These are phyloP conservation scores for Saxophila tyrrhenica DNA, from an alignment of 495 filamentous ascomycete species.

Conservation along the genomic window DNA sequence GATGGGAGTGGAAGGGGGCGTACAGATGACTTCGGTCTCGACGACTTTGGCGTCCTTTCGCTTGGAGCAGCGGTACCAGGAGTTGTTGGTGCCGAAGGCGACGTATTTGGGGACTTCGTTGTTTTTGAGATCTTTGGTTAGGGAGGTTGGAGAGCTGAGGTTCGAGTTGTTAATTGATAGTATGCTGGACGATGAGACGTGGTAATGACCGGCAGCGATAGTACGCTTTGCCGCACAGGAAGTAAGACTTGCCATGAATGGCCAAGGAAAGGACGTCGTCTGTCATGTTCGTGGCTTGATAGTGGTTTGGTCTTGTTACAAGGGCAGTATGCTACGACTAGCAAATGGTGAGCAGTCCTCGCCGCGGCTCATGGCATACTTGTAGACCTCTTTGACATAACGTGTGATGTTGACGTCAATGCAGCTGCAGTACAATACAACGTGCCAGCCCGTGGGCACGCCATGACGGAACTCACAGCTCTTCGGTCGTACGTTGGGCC, in stretches of 20 bases:
- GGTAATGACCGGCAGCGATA: background rate
- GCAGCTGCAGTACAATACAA: background rate
- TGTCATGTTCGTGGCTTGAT: background rate
- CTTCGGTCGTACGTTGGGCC: background rate
- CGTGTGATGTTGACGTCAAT: background rate
- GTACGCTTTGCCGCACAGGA: background rate
- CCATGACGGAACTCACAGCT: background rate
- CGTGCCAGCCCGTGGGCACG: background rate
- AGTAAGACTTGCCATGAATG: background rate
- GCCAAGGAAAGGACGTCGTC: background rate
- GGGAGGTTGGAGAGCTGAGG: background rate
- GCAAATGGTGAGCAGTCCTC: no score
- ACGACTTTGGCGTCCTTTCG: background rate
- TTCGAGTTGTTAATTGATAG: background rate
- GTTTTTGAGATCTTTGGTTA: background rate
- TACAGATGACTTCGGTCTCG: background rate
- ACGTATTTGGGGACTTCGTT: background rate
- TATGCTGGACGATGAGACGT: background rate
- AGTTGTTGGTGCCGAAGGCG: background rate
- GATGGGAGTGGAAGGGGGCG: background rate
- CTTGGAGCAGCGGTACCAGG: background rate
- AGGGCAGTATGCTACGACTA: background rate
- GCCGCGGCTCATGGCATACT: no score
- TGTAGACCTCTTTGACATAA: background rate
- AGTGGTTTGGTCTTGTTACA: background rate